A percentile compares a stretch with the other conserved stretches of the same genome.
Evolutionary conservation across 2,329 filamentous ascomycete species (phyloP).

Genomic region (Alternaria burnsii): DNA sequence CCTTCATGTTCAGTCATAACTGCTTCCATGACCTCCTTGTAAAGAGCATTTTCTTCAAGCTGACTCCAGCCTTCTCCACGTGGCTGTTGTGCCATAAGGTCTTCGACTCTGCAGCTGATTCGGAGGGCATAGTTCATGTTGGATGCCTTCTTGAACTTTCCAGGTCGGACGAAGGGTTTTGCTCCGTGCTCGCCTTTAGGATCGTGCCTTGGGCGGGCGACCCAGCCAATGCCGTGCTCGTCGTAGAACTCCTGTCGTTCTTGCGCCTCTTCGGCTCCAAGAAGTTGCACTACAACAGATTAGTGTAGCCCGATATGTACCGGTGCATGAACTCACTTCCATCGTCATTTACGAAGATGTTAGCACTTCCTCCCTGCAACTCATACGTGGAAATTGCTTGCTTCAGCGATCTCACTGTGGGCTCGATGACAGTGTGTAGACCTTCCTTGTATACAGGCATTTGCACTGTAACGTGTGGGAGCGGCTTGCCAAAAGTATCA

Average conservation of each 20-base stretch:
- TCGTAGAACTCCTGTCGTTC: conserved; percentile 60
- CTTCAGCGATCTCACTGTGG: conserved; percentile 80
- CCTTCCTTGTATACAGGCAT: conserved; percentile 91
- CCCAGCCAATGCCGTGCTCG: conserved; percentile 61
- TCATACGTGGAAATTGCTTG: conserved; percentile 65
- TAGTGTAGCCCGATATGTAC: background rate
- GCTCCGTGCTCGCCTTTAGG: conserved; percentile 29
- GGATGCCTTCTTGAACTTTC: conserved; percentile 62
- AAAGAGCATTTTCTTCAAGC: conserved; percentile 48
- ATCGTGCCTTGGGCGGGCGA: conserved; percentile 57
- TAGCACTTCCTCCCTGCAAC: conserved; percentile 69
- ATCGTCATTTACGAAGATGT: conserved; percentile 74
- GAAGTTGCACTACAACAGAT: conserved; percentile 60
- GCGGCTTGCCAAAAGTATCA: conserved; percentile 54
- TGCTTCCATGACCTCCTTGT: conserved; percentile 60
- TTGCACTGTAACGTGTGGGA: conserved; percentile 79
- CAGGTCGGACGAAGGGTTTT: conserved; percentile 37
- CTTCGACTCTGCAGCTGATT: conserved; percentile 69
- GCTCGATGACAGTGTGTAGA: conserved; percentile 75
- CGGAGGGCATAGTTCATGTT: conserved; percentile 79
- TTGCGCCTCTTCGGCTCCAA: conserved; percentile 58
- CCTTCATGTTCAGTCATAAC: conserved; percentile 71
- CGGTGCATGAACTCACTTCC: conserved; percentile 52
- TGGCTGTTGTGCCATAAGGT: conserved; percentile 57
- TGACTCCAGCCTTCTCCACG: conserved; percentile 40